Evolutionary conservation across 805 yeast genomes (phyloP).

Genomic region (Wickerhamomyces ciferrii): DNA sequence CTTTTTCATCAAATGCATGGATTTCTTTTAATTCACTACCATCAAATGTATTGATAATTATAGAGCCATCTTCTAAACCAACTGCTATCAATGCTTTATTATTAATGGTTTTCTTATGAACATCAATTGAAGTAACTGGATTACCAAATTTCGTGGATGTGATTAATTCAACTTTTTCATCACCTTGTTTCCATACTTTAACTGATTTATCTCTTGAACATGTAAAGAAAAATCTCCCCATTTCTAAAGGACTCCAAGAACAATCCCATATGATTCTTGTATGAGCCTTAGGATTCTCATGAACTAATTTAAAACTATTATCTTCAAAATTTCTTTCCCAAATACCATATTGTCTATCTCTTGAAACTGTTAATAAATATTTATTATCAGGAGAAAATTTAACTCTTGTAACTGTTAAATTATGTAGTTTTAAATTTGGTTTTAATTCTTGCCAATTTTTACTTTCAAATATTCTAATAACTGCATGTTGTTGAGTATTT

Average conservation of each 20-base stretch:
- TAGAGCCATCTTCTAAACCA: constrained; percentile 69
- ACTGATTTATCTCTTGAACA: constrained; percentile 82
- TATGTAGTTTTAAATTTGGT: constrained; percentile 61
- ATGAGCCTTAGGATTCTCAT: constrained; percentile 68
- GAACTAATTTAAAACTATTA: constrained; percentile 33
- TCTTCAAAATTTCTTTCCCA: constrained; percentile 48
- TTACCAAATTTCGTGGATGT: constrained; percentile 38
- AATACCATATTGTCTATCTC: constrained; percentile 82
- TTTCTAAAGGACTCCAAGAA: constrained; percentile 66
- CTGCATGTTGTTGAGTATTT: constrained; percentile 80
- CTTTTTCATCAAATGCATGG: constrained; percentile 27
- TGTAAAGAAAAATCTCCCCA: constrained; percentile 59
- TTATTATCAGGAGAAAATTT: constrained; percentile 67
- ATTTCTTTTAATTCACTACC: constrained; percentile 23
- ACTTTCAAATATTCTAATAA: constrained; percentile 67
- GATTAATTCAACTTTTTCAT: constrained; percentile 26
- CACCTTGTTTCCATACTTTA: constrained; percentile 58
- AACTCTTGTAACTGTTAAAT: constrained; percentile 78
- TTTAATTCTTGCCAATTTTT: constrained; percentile 56
- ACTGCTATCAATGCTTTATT: constrained; percentile 40
- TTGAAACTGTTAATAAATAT: constrained; percentile 69
- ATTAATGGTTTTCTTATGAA: constrained; percentile 26
- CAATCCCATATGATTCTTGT: constrained; percentile 94
- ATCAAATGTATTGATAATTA: constrained; percentile 38
- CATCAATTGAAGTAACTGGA: constrained; percentile 68